These are phyloP conservation scores for Manihot esculenta DNA, from an alignment of 441 rosid species.

Conservation along the genomic window DNA sequence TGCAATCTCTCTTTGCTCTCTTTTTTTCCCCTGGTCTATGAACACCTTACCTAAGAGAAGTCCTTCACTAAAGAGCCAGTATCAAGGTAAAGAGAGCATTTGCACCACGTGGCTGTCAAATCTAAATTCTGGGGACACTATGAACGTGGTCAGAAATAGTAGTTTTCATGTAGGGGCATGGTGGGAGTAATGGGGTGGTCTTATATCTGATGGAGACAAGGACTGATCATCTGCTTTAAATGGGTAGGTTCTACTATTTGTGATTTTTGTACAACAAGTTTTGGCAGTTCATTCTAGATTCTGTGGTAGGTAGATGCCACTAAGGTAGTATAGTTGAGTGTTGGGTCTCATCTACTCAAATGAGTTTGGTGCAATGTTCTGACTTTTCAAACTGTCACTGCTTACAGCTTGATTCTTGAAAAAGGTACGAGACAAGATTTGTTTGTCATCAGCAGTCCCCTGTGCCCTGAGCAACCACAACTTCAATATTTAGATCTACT, in stretches of 20 bases:
- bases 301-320: slow-evolving; percentile 24
- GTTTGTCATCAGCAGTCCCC: background rate
- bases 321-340: slow-evolving; percentile 13
- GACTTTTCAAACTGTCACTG: background rate
- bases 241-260: background rate
- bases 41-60: no score
- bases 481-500: no score
- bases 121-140: background rate
- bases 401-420: slow-evolving; percentile 1
- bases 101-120: background rate
- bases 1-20: no score
- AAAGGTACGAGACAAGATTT: background rate
- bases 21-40: no score
- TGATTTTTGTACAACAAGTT: slow-evolving; percentile 17
- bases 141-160: no score
- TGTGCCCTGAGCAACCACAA: background rate
- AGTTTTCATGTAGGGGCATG: background rate
- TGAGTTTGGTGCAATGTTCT: slow-evolving; percentile 22
- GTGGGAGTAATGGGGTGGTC: background rate
- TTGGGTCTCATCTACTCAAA: background rate
- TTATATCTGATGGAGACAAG: background rate
- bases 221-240: background rate
- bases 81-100: background rate
- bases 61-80: no score
- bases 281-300: slow-evolving; percentile 19